A percentile compares a stretch with the other conserved stretches of the same genome.
phyloP scores from a whole-genome alignment of 768 basidiomycete genomes.

The Tulasnella sp. region DNA sequence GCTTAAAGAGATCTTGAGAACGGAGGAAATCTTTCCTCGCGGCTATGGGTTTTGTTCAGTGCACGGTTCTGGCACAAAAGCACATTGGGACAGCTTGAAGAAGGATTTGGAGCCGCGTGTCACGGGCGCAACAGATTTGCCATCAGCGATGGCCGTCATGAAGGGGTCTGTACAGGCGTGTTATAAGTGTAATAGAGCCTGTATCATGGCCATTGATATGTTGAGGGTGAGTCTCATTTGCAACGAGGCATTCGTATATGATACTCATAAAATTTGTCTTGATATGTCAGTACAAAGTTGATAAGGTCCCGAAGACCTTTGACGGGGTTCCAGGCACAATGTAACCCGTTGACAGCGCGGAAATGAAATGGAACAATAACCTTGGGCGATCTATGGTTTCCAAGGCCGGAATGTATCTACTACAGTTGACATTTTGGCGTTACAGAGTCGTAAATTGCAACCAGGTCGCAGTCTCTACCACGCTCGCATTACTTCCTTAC shows the following conservation, averaged over 20 bases:
- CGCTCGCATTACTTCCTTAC: too few species aligned
- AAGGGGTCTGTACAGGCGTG: slow-evolving; percentile 43
- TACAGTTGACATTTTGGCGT: too few species aligned
- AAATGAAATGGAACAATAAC: too few species aligned
- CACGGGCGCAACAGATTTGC: slow-evolving; percentile 50
- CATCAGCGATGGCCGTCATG: slow-evolving; percentile 51
- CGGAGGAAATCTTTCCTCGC: slow-evolving; percentile 60
- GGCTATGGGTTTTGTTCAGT: slow-evolving; percentile 52
- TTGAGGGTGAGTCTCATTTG: slow-evolving; percentile 38
- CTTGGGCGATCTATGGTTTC: too few species aligned
- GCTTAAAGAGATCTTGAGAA: slow-evolving; percentile 42
- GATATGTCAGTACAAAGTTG: neutral
- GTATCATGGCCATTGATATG: slow-evolving; percentile 46
- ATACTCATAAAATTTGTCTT: neutral
- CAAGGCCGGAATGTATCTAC: too few species aligned
- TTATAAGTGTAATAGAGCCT: slow-evolving; percentile 47
- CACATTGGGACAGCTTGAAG: slow-evolving; percentile 44
- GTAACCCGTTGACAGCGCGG: too few species aligned
- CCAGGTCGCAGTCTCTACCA: too few species aligned
- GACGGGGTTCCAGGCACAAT: neutral
- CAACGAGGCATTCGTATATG: neutral
- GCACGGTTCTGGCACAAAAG: slow-evolving; percentile 38
- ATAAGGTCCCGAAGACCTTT: slow-evolving; percentile 1
- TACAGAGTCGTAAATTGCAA: too few species aligned
- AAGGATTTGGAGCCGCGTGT: slow-evolving; percentile 31